phyloP scores from a whole-genome alignment of 306 rosid species.

The barrel medic (Medicago truncatula) region MtrunA17r5.0-ANR NC_053042.1:56197001-56197500 shows the following conservation, averaged over 20 bases:
- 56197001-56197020: constrained; percentile 58
- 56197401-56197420: constrained; percentile 87
- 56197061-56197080: constrained; percentile 64
- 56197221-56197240: constrained; percentile 12
- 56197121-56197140: constrained; percentile 77
- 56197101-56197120: constrained; percentile 77
- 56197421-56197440: constrained; percentile 74
- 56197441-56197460: constrained; percentile 73
- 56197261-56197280: constrained; percentile 37
- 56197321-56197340: constrained; percentile 93
- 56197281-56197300: neutral
- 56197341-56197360: constrained; percentile 99
- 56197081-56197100: constrained; percentile 95
- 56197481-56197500: constrained; percentile 81
- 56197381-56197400: constrained; percentile 70
- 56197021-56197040: constrained; percentile 94
- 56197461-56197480: constrained; percentile 85
- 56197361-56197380: constrained; percentile 76
- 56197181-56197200: constrained; percentile 26
- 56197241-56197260: neutral
- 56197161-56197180: constrained; percentile 93
- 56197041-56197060: constrained; percentile 77
- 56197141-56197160: constrained; percentile 86
- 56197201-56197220: constrained; percentile 26
- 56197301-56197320: constrained; percentile 59